Evolutionary conservation across 345 rosid genomes (phyloP), one percentile per base, ranked within the genome.

Genomic region (Linum usitatissimum): DNA sequence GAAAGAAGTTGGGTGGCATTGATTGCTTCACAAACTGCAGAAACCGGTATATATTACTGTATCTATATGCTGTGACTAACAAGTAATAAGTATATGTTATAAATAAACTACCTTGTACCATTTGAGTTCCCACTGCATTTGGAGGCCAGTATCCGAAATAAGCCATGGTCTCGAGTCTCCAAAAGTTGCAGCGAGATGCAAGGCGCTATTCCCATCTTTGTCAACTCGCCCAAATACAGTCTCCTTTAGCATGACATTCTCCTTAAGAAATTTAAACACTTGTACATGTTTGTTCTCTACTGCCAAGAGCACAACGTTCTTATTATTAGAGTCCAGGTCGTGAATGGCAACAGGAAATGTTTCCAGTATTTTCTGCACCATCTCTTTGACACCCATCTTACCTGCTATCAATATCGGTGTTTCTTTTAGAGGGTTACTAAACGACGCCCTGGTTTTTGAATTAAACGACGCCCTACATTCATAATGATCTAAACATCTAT

Each of bases 101-200:
- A n/a, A n/a, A n/a, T n/a, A n/a, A n/a, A n/a, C n/a, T 78, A 83
- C 88, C 85, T 83, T 53, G 28, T 64, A 83, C 88, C 88, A 83
- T 75, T 75, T 83, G 19, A 79, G 57, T 70, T 83, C 88, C 88
- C 88, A 83, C 55, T 83, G 84, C 86, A 83, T 81, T 48, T 83
- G 86, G 30, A 81, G 61, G 21, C 84, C 85, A 23, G 80, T 77
- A 0, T 82, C 82, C 0, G 84, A 80, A 60, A 81, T 79, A 9
- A 71, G 79, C 85, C 85, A 76, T 14, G 88, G 82, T 65, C 64
- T 71, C 48, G 70, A 67, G 6, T 76, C 76, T 6, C 84, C 77
- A 3, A 73, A 61, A 62, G 18, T 79, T 40, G 82, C 81, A 2
- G 88, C 85, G 3, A 81, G 78, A 55, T 81, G 88, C 76, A 79